Percentiles rank a stretch among this genome's conserved stretches.
Conservation (phyloP, 345 rosid species). For the Murraya paniculata region DNA sequence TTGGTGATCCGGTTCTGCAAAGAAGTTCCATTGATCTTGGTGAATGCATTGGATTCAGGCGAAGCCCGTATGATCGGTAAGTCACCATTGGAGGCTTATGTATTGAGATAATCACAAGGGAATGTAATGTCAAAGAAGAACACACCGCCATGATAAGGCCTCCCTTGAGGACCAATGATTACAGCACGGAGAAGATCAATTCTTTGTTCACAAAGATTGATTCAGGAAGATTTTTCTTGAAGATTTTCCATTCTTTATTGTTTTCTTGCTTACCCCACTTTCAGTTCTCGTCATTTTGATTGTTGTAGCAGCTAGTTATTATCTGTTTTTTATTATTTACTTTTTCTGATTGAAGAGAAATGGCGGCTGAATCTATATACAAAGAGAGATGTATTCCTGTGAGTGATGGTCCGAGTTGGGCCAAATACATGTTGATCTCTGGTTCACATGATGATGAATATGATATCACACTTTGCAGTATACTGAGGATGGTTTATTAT, state of each 20-base stretch:
- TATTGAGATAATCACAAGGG: constrained; percentile 12
- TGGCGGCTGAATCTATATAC: constrained; percentile 89
- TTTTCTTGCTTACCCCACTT: background rate
- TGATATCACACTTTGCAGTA: constrained; percentile 85
- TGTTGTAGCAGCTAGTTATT: constrained; percentile 2
- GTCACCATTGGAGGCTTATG: background rate
- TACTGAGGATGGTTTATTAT: constrained; percentile 89
- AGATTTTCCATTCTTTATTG: constrained; percentile 20
- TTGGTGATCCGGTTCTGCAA: no score
- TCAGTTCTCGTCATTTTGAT: constrained; percentile 12
- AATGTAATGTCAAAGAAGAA: constrained; percentile 16
- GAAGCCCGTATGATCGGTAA: constrained; percentile 10
- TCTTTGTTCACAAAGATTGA: constrained; percentile 19
- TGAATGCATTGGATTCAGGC: constrained; percentile 11
- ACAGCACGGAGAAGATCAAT: constrained; percentile 20
- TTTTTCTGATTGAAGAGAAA: constrained; percentile 60
- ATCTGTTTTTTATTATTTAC: constrained; percentile 14
- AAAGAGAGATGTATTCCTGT: constrained; percentile 87
- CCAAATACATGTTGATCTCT: constrained; percentile 90
- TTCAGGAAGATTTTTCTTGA: constrained; percentile 16
- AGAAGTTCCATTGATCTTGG: no score
- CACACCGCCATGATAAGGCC: constrained; percentile 5
- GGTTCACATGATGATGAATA: constrained; percentile 89
- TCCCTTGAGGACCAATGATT: constrained; percentile 8
- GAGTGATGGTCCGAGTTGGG: constrained; percentile 85